phyloP scores from a whole-genome alignment of 176 grass and related monocot species.

The Phragmites australis region DNA sequence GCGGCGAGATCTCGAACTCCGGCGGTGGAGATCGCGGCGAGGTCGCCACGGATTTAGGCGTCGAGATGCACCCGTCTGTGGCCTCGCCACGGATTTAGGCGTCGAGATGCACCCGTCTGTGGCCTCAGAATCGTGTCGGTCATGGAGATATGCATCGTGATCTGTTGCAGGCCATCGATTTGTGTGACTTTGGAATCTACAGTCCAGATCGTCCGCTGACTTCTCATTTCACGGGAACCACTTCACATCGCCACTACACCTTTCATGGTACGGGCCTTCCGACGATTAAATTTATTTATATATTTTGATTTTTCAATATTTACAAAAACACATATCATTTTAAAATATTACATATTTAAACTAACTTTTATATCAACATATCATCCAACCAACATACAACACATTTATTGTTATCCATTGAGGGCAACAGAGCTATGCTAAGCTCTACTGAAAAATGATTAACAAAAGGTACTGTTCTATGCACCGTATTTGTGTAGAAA shows the following conservation, averaged over 20 bases:
- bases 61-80: neutral
- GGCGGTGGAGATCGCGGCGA: slow-evolving; percentile 41
- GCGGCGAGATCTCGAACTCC: slow-evolving; percentile 68
- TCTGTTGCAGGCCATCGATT: neutral
- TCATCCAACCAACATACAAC: too few relatives aligned
- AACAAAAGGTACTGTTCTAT: too few relatives aligned
- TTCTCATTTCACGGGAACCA: neutral
- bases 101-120: neutral
- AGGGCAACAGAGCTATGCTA: too few relatives aligned
- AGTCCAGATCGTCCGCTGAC: neutral
- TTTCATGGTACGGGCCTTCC: neutral
- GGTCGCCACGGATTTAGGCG: slow-evolving; percentile 48
- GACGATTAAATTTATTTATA: too few relatives aligned
- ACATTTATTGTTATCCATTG: too few relatives aligned
- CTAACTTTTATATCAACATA: too few relatives aligned
- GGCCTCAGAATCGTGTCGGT: neutral
- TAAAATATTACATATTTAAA: too few relatives aligned
- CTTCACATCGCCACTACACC: neutral
- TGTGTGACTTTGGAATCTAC: neutral
- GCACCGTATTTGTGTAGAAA: too few relatives aligned
- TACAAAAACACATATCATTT: too few relatives aligned
- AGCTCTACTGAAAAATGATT: too few relatives aligned
- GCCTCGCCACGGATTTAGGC: slow-evolving; percentile 38
- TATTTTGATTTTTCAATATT: too few relatives aligned
- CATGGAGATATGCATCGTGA: neutral